Base-by-base conservation (phyloP, 2,329 filamentous ascomycete genomes). In the Alternaria arbusti region DNA sequence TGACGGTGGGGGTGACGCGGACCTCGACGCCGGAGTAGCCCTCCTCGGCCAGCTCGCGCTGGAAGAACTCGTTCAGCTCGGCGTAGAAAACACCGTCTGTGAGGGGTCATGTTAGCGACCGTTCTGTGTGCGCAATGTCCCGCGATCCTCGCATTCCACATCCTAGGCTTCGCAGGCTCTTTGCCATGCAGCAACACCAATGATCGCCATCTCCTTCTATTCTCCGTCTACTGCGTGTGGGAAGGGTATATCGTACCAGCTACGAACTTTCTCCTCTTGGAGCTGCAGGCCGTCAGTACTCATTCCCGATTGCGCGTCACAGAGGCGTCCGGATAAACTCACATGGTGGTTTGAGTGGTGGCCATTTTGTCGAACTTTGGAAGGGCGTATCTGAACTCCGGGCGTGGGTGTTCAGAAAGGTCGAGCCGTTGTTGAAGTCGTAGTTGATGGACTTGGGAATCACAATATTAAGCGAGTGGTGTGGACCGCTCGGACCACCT, bases 61-160 rank as follows among this genome's bases (percentile, higher is more conserved):
- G 96, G 93, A 99, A 99, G 92, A 99, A 99, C 89, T 99, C 96
- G 91, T 99, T 99, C 86, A 99, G 88, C 88, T 99, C 96, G 88
- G 96, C 96, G 87, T 97, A 99, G 93, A 99, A 99, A 82, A 99
- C 96, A 91, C 96, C 96, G 86, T 99, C 96, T 83, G 73, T 69
- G 44, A 43, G 25, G 60, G 64, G 26, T 50, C 26, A 57, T 67
- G 74, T 77, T 72, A 77, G 74, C 67, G 28, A 60, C 46, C 63
- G 63, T 57, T 58, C 63, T 60, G 55, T 67, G 62, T 69, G 67
- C 67, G 63, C 66, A 65, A 55, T 59, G 58, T 67, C 56, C 61
- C 57, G 23, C 61, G 26, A 50, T n/a, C 60, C 43, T 54, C 40
- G 43, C 22, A 32, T 59, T 50, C 22, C 13, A 46, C 45, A 22